Evolutionary conservation across 1,284 basidiomycete species (phyloP).

Genomic region (Megacollybia platyphylla): DNA sequence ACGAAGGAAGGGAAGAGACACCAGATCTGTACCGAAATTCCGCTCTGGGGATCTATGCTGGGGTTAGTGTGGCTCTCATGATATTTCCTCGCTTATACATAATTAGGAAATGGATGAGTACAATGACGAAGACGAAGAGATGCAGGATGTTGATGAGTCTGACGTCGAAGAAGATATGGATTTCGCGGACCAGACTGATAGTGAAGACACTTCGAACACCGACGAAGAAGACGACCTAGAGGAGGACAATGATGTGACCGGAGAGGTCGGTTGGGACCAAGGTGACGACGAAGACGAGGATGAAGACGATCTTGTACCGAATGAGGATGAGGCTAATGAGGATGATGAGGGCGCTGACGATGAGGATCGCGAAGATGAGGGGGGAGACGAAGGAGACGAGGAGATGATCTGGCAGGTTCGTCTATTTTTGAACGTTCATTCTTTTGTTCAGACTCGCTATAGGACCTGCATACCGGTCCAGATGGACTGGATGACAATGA

Average conservation of each 20-base stretch:
- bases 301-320: constrained; percentile 29
- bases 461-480: constrained; percentile 49
- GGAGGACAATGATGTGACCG: constrained; percentile 47
- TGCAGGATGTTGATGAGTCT: constrained; percentile 76
- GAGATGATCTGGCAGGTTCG: constrained; percentile 69
- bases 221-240: constrained; percentile 60
- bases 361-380: constrained; percentile 20
- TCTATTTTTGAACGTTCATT: constrained; percentile 3
- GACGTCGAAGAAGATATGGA: constrained; percentile 81
- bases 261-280: constrained; percentile 20
- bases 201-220: constrained; percentile 63
- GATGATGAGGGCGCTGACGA: constrained; percentile 28
- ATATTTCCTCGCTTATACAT: constrained; percentile 16
- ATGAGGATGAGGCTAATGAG: constrained; percentile 46
- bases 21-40: constrained; percentile 96
- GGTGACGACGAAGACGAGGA: constrained; percentile 57
- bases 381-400: constrained; percentile 27
- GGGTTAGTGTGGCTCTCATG: constrained; percentile 36
- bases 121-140: constrained; percentile 59
- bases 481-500: constrained; percentile 33
- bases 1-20: constrained; percentile 60
- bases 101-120: constrained; percentile 65
- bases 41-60: constrained; percentile 89
- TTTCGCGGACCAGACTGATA: constrained; percentile 69
- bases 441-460: constrained; percentile 2